Conservation (phyloP, 73 alveolate species). For the Breviolum minutum region DNA sequence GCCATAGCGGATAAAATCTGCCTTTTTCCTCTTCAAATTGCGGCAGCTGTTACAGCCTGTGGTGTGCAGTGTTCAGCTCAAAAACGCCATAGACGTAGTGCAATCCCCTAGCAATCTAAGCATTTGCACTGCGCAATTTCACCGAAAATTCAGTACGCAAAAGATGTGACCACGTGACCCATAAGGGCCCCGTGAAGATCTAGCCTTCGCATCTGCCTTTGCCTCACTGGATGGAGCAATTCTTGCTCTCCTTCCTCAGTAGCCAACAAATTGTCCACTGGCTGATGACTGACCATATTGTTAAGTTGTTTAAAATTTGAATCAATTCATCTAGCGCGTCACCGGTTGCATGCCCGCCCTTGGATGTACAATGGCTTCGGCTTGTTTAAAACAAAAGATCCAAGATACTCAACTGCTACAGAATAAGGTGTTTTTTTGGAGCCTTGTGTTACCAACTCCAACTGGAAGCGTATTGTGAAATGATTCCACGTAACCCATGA, state of each 20-base stretch:
- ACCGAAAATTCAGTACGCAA: not conserved
- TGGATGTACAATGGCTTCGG: too few relatives aligned
- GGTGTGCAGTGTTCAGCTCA: not conserved
- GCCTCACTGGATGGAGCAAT: slow-evolving; percentile 84
- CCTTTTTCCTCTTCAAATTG: not conserved
- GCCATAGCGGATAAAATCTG: not conserved
- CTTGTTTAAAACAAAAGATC: too few relatives aligned
- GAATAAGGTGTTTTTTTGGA: too few relatives aligned
- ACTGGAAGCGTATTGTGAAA: too few relatives aligned
- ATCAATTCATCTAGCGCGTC: too few relatives aligned
- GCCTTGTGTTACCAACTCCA: too few relatives aligned
- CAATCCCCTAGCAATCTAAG: slow-evolving; percentile 50
- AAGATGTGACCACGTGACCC: not conserved
- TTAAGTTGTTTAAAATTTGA: too few relatives aligned
- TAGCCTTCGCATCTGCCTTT: not conserved
- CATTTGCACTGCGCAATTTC: slow-evolving; percentile 30
- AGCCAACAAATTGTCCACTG: too few relatives aligned
- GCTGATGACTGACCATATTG: too few relatives aligned
- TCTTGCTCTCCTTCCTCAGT: slow-evolving; percentile 16
- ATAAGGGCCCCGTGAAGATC: not conserved
- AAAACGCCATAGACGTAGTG: not conserved
- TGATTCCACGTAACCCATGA: too few relatives aligned
- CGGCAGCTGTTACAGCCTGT: not conserved
- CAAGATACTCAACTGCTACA: too few relatives aligned
- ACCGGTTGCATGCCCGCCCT: too few relatives aligned